These are phyloP conservation scores for Agaricus subrufescens DNA, from an alignment of 768 basidiomycete species.

Conservation along the genomic window DNA sequence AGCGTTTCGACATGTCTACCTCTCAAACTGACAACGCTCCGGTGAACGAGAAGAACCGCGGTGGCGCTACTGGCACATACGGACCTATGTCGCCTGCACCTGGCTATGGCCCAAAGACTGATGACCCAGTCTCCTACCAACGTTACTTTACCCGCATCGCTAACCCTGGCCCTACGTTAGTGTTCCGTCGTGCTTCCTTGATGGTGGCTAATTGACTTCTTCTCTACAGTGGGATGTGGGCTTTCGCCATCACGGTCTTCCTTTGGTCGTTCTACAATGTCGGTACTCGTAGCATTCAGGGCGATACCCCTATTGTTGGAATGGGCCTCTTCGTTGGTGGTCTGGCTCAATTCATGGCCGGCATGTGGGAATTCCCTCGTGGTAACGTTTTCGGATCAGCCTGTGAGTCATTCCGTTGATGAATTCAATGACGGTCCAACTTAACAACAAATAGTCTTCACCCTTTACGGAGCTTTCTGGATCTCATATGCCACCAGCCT, in stretches of 20 bases:
- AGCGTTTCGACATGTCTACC: neutral
- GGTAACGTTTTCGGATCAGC: conserved; percentile 51
- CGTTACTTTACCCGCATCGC: conserved; percentile 12
- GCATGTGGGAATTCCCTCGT: conserved; percentile 55
- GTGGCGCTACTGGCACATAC: conserved; percentile 4
- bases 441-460: conserved; percentile 34
- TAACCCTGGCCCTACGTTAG: conserved; percentile 12
- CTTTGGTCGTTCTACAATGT: conserved; percentile 54
- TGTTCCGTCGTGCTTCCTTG: neutral
- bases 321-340: conserved; percentile 66
- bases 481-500: conserved; percentile 52
- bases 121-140: conserved; percentile 14
- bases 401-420: conserved; percentile 25
- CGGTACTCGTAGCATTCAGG: conserved; percentile 30
- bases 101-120: conserved; percentile 10
- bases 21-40: conserved; percentile 2
- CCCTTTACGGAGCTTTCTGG: conserved; percentile 62
- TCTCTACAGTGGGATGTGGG: conserved; percentile 42
- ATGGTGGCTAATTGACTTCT: neutral
- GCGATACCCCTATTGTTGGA: conserved; percentile 49
- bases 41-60: conserved; percentile 9
- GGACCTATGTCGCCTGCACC: conserved; percentile 12
- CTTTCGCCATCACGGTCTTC: conserved; percentile 56
- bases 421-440: conserved; percentile 13
- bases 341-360: conserved; percentile 58